phyloP scores from a whole-genome alignment of 2,329 filamentous ascomycete species.

The Cladorrhinum sp. region DNA sequence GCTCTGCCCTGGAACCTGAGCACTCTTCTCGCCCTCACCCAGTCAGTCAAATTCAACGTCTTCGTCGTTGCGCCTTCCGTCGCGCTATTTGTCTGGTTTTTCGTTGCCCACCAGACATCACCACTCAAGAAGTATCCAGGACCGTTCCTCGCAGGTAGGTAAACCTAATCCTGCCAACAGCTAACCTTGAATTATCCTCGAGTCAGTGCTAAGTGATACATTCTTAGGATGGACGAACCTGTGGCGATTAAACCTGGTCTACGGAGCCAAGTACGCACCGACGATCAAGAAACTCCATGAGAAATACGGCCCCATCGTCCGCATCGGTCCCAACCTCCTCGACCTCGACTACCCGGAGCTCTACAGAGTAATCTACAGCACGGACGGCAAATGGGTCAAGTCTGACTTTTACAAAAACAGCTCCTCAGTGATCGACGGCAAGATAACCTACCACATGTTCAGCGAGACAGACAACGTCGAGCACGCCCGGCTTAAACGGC shows the following conservation, averaged over 20 bases:
- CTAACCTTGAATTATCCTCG: no score
- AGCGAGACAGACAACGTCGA: constrained; percentile 33
- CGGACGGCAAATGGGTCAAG: constrained; percentile 31
- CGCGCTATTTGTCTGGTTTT: constrained; percentile 23
- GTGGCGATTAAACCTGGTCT: constrained; percentile 33
- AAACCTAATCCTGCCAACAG: background rate
- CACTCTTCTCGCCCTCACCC: constrained; percentile 5
- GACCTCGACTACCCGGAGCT: constrained; percentile 54
- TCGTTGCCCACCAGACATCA: constrained; percentile 29
- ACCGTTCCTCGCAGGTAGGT: constrained; percentile 26
- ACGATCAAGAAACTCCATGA: constrained; percentile 34
- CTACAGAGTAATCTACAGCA: constrained; percentile 36
- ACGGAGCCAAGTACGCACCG: constrained; percentile 27
- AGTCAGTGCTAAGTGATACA: constrained; percentile 12
- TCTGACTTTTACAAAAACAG: constrained; percentile 39
- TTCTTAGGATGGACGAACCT: constrained; percentile 34
- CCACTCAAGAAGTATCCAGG: constrained; percentile 35
- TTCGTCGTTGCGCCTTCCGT: constrained; percentile 15
- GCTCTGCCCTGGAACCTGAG: constrained; percentile 4
- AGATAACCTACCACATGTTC: constrained; percentile 39
- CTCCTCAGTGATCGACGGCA: constrained; percentile 34
- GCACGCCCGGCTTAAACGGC: constrained; percentile 37
- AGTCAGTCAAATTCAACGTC: constrained; percentile 10
- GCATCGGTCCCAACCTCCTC: constrained; percentile 44
- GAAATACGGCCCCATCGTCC: constrained; percentile 38